Base-by-base conservation (phyloP, 2,329 filamentous ascomycete genomes). In the Trichoderma sp. region DNA sequence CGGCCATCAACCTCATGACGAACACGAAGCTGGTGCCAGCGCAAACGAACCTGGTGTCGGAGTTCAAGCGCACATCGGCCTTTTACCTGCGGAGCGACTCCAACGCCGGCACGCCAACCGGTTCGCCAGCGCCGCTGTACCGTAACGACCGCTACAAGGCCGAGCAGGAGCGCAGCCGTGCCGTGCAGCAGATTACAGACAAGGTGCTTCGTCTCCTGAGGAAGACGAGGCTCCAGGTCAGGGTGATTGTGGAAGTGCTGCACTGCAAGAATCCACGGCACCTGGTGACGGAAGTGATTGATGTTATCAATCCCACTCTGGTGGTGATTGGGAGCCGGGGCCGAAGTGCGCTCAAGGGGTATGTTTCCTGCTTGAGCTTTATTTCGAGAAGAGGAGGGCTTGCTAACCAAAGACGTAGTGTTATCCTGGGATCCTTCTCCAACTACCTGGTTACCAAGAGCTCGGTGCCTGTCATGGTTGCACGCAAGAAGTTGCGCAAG, bases 201-300 rank as follows among this genome's bases (percentile, higher is more conserved):
- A 87, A 90, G 41, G 92, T 96, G 62, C 85, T 95, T n/a, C 90
- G 89, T 69, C 80, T 98, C 52, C 79, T 99, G 66, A 86, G 94
- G 67, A 97, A 96, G 82, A 99, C 95, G 0, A 87, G 91, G 69
- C 81, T 99, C 66, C 94, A 99, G 76, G 93, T 97, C 56, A 88
- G 93, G 65, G 91, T 97, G 55, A 92, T 97, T 58, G 90, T 99
- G 41, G 95, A 99, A 78, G 94, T 98, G 30, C 90, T 99, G 70
- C 95, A 98, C 78, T 98, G 95, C 88, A 98, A 97, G 83, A 97
- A 91, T 73, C 93, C 95, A 4, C 94, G 95, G 76, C 93, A 97
- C 76, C 85, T 98, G 80, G 93, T 99, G 69, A 96, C 93, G 0
- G 95, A 98, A 80, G 93, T 97, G 79, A 98, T 99, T 77, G 95